Evolutionary conservation across 2,329 filamentous ascomycete genomes (phyloP).

Genomic region (Aspergillus sp.): DNA sequence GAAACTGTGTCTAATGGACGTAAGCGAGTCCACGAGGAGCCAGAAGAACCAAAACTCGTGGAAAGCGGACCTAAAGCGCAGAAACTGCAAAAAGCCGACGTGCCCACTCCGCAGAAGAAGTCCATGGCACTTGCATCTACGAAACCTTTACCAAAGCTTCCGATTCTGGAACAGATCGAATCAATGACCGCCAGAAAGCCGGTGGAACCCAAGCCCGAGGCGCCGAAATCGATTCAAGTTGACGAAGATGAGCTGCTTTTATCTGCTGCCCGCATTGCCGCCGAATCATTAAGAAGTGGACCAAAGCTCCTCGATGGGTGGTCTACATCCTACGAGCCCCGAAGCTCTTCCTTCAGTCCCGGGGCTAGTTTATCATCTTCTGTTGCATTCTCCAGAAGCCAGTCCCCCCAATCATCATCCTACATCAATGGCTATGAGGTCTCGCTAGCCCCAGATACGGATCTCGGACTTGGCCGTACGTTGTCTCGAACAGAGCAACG

Average conservation of each 20-base stretch:
- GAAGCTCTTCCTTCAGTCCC: slow-evolving; percentile 31
- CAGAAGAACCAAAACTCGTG: slow-evolving; percentile 14
- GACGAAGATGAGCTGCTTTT: slow-evolving; percentile 47
- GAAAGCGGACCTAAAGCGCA: slow-evolving; percentile 26
- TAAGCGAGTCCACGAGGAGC: slow-evolving; percentile 33
- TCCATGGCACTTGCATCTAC: slow-evolving; percentile 35
- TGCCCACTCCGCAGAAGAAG: slow-evolving; percentile 20
- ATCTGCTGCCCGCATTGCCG: slow-evolving; percentile 44
- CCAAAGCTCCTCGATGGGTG: slow-evolving; percentile 35
- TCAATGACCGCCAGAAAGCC: slow-evolving; percentile 30
- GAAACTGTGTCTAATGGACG: slow-evolving; percentile 22
- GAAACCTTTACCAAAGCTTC: slow-evolving; percentile 36
- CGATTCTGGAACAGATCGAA: slow-evolving; percentile 37
- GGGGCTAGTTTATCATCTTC: slow-evolving; percentile 29
- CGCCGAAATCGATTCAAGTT: slow-evolving; percentile 30
- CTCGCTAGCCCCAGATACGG: slow-evolving; percentile 41
- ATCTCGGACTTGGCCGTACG: slow-evolving; percentile 41
- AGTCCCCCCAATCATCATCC: slow-evolving; percentile 31
- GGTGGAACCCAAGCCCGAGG: slow-evolving; percentile 23
- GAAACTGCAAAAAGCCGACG: slow-evolving; percentile 27
- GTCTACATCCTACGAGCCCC: slow-evolving; percentile 26
- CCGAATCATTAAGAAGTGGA: slow-evolving; percentile 41
- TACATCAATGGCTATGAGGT: slow-evolving; percentile 45
- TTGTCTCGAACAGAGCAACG: slow-evolving; percentile 48
- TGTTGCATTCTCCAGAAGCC: slow-evolving; percentile 28